Base-by-base conservation (phyloP, 202 grass and related monocot species). In the Zoysia matrella region DNA sequence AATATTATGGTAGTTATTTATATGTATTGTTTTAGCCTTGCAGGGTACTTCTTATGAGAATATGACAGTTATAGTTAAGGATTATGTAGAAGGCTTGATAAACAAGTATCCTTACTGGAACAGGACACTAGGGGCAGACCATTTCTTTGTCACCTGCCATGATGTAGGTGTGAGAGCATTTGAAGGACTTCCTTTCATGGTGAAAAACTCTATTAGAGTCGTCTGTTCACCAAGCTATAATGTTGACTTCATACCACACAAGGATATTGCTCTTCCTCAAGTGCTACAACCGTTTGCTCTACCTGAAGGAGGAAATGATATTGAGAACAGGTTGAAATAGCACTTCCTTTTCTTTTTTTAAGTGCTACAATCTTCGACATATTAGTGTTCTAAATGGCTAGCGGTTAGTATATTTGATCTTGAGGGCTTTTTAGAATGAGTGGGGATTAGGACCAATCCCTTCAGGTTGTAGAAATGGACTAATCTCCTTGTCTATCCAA, bases 41-140 rank as follows among this genome's bases (percentile, higher is more conserved):
- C 96, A 99, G 96, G 96, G 93, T 77, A 95, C 83, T 76, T 84
- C 92, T 12, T 94, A 99, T 70, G 96, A 92, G 54, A 99, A 99
- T 86, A 99, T 99, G 96, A 96, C 91, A 4, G 65, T 92, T 48
- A 96, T 96, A 89, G 89, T 90, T 40, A 85, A 88, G 85, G 84
- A 99, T 53, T 96, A 99, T 69, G 89, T 95, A 49, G 85, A 88
- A 78, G 87, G 85, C 39, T 90, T 99, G 78, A 93, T 99, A 87
- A 89, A 70, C 56, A 99, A 96, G 89, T 94, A 99, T 65, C 91
- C 93, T 60, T 99, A 94, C 83, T 99, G 93, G 96, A 99, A 99
- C 77, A 87, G 89, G 64, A 99, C 96, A 70, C 66, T 91, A 22
- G 96, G 96, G 14, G 89, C 91, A 8, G 89, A 96, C 16, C 96